Percentiles rank a stretch among this genome's conserved stretches.
Evolutionary conservation across 2,329 filamentous ascomycete genomes (phyloP).

Genomic region (Teratosphaeria pseudoeucalypti): DNA sequence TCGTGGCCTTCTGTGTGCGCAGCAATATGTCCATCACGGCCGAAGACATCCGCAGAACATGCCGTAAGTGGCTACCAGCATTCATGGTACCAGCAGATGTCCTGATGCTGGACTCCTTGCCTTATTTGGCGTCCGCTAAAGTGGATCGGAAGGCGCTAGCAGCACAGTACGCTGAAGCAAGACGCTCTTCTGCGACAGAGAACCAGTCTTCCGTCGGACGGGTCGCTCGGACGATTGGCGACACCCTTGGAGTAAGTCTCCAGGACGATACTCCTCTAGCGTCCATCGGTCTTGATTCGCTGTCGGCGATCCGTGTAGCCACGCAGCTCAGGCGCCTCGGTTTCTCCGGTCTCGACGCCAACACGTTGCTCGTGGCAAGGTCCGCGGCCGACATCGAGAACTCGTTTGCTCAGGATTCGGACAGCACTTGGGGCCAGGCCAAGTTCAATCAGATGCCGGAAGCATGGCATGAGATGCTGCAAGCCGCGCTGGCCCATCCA

Average conservation of each 20-base stretch:
- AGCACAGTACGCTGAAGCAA: slow-evolving; percentile 39
- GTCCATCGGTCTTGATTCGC: slow-evolving; percentile 53
- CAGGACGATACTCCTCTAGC: not conserved
- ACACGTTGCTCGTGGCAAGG: slow-evolving; percentile 51
- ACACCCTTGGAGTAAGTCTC: not conserved
- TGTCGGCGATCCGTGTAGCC: slow-evolving; percentile 52
- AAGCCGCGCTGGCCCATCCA: not conserved
- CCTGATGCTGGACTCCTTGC: slow-evolving; percentile 53
- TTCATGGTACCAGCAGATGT: slow-evolving; percentile 78
- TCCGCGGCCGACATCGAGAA: slow-evolving; percentile 28
- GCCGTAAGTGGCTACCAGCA: slow-evolving; percentile 63
- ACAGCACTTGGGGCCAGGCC: not conserved
- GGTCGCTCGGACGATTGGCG: not conserved
- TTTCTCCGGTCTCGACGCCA: slow-evolving; percentile 42
- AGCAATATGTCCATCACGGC: slow-evolving; percentile 26
- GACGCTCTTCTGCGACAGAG: slow-evolving; percentile 1
- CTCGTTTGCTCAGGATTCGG: not conserved
- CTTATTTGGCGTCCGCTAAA: slow-evolving; percentile 73
- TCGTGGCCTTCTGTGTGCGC: slow-evolving; percentile 66
- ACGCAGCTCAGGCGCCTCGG: slow-evolving; percentile 51
- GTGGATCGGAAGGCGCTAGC: slow-evolving; percentile 60
- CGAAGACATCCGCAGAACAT: slow-evolving; percentile 45
- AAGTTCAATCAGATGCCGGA: not conserved
- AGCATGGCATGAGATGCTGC: not conserved
- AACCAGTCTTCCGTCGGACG: not conserved